Conservation (phyloP, 352 stramenopile species). For the Phytophthora rubi region DNA sequence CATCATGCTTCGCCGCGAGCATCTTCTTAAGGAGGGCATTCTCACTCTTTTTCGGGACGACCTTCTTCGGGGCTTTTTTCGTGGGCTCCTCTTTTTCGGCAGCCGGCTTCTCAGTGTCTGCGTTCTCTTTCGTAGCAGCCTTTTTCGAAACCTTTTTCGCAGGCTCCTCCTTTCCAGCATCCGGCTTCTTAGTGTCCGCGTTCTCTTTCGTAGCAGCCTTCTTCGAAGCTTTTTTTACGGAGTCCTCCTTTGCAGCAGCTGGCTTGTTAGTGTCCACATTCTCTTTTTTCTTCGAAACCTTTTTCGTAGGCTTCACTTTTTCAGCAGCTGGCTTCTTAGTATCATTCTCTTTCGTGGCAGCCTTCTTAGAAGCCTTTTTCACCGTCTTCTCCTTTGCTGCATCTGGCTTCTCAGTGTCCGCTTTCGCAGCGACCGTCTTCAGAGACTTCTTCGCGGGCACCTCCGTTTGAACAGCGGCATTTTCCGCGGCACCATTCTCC, state of each 20-base stretch:
- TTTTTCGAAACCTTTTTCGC: not conserved
- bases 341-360: no score
- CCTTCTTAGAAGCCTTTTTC: no score
- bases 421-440: not conserved
- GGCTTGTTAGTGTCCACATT: not conserved
- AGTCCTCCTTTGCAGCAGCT: not conserved
- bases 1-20: conserved; percentile 36
- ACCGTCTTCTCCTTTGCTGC: no score
- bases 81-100: conserved; percentile 9
- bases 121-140: conserved; percentile 10
- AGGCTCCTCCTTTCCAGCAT: not conserved
- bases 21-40: conserved; percentile 44
- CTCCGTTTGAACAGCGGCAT: not conserved
- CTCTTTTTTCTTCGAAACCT: not conserved
- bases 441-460: not conserved
- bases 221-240: not conserved
- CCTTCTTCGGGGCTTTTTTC: conserved; percentile 28
- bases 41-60: conserved; percentile 33
- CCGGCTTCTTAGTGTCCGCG: not conserved
- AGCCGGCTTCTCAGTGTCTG: conserved; percentile 11
- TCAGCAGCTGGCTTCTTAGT: not conserved
- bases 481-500: not conserved
- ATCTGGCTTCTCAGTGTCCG: no score
- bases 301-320: not conserved
- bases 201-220: not conserved